Evolutionary conservation across 306 rosid species (phyloP), one percentile per base, ranked within the genome.

Genomic region (Echinosophora koreensis): DNA sequence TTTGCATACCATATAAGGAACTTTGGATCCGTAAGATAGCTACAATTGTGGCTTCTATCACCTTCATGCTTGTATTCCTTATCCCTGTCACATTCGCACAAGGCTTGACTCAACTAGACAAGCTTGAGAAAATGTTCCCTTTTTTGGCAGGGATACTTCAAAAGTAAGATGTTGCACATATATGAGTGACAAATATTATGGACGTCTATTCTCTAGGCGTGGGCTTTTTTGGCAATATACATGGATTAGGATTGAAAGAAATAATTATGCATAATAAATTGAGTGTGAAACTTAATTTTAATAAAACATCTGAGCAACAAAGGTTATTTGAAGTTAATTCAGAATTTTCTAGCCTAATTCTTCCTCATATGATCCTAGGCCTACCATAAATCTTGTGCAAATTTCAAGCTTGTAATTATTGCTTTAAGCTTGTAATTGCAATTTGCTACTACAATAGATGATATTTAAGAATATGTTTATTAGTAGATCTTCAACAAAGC

Each of bases 11-110:
- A 2, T 95, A 88, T 55, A 77, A 69, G 75, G 97, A 90, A 85
- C 89, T 95, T 50, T 95, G 99, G 99, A 63, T 95, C 72, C 97
- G 99, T 55, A 92, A 85, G 84, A 88, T 92, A 84, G 89, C 87
- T 68, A 86, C 83, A 47, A 79, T 81, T 64, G 74, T 81, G 71
- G 93, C 94, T 80, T 64, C 99, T 71, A 32, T 83, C 69, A 92
- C 88, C 79, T 89, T 95, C 57, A 85, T 92, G 89, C 59, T 95
- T 56, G 87, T 85, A 65, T 95, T 95, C 83, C 89, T 95, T 79
- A 10, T 87, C 77, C 99, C 99, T 4, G 97, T 92, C 74, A 82
- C 97, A 13, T 62, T 92, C 7, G 91, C 89, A 39, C 99, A 95
- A 87, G 89, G 99, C 82, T 66, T 95, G 92, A 88, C 97, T 71